Base-by-base conservation (phyloP, 139 green algal genomes). In the Edaphochlamys debaryana region DNA sequence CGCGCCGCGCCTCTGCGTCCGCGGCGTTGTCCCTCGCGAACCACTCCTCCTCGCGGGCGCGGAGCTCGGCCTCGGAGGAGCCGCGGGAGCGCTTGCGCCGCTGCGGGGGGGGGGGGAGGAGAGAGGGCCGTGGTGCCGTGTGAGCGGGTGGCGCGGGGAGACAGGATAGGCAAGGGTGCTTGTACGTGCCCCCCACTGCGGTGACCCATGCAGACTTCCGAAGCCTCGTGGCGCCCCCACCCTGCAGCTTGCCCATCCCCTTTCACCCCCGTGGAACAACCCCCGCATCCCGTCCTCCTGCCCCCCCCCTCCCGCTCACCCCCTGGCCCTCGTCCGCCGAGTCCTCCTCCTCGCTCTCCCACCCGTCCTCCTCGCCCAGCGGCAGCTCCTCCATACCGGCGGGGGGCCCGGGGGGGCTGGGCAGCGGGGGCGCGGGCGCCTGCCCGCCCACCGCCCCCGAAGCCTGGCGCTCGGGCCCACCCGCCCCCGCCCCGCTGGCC, bases 21-120 rank as follows among this genome's bases (percentile, higher is more conserved):
- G 79, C 69, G 37, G 78, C 67, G 30, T 79, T 82, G 60, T 91
- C 87, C 25, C 87, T 83, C 15, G 58, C 38, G 9, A 32, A 56
- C 62, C 52, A 67, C 42, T 72, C 60, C 73, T 89, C 79, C 66
- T 87, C 79, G 30, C 52, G 69, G 4, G 56, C 71, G 9, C 66
- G 48, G 38, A 56, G 66, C 70, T 86, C 80, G 4, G 48, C 69
- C 71, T 84, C 79, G 30, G 32, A 34, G 40, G 54, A 32, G 37
- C 52, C 52, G 40, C 77, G 34, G 23, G 41, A 36, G 62, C 75
- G 75, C 75, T 72, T 72, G 34, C 77, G 67, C 13, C 71, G 69
- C 58, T 80, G 58, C 56, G 45, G 64, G 64, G 50, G 69, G 11
- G 45, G 9, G 45, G 13, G 9, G 45, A 54, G 45, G 45, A n/a